phyloP scores from a whole-genome alignment of 129 eudicot genomes.

The Centrapalus pauciflorus region DNA sequence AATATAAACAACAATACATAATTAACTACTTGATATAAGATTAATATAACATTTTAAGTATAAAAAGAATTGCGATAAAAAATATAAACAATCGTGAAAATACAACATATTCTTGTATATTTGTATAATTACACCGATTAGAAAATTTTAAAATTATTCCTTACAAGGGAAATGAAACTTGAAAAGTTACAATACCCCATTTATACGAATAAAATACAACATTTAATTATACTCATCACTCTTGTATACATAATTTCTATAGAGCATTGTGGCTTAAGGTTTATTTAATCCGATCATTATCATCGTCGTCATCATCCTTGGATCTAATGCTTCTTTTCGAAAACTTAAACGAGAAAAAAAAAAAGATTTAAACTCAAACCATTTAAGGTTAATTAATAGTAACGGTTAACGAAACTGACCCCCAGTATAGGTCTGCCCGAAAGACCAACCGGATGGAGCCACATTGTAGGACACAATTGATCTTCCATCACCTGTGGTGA shows the following conservation, averaged over 20 bases:
- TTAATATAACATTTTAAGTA: too few relatives aligned
- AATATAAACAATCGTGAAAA: not conserved
- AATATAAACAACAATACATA: too few relatives aligned
- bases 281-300: too few relatives aligned
- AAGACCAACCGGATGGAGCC: conserved; percentile 59
- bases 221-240: conserved; percentile 19
- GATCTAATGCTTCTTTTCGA: not conserved
- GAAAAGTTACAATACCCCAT: not conserved
- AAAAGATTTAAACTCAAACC: conserved; percentile 8
- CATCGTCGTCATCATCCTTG: not conserved
- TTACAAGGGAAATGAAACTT: conserved; percentile 14
- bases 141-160: conserved; percentile 4
- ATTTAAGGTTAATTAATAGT: not conserved
- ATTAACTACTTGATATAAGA: too few relatives aligned
- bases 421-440: conserved; percentile 70
- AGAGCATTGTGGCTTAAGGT: not conserved
- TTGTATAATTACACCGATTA: conserved; percentile 9
- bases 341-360: not conserved
- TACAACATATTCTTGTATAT: not conserved
- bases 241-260: conserved; percentile 17
- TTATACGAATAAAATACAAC: conserved; percentile 1
- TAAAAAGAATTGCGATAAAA: too few relatives aligned
- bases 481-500: conserved; percentile 71
- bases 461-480: conserved; percentile 59
- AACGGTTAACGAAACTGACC: conserved; percentile 45